Evolutionary conservation across 2,329 filamentous ascomycete species (phyloP), one percentile per base, ranked within the genome.

Genomic region (Hirsutella minnesotensis): DNA sequence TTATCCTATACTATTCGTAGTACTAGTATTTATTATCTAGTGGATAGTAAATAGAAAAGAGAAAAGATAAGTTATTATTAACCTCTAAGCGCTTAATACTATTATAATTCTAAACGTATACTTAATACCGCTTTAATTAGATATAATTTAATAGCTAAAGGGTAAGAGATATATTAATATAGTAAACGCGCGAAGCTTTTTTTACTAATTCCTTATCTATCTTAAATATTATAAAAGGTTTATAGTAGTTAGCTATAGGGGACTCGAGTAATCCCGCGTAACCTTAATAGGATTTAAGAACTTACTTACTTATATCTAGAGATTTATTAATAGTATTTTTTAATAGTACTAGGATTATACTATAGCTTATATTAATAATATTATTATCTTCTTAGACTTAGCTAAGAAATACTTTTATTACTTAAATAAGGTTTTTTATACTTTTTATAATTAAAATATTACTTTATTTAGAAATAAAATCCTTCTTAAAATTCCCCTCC

Each of bases 1-100:
- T 66, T 47, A 69, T 69, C 35, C 73, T 68, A 46, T 75, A 9
- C 31, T 16, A 8, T 33, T 33, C 15, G 15, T 33, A 9, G 15
- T 9, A 9, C 31, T 33, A 9, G 15, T 33, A 7, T 33, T 33
- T 33, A 33, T 33, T 15, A 16, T 33, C n/a, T 33, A 33, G 31
- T 5, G n/a, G 15, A 33, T 9, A n/a, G 31, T 33, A 9, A 33
- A 33, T 33, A 33, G 15, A 33, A 16, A 15, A 5, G 10, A 15
- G 15, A 33, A 33, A 33, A 13, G n/a, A 33, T 15, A 33, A 9
- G 15, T 33, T 8, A 33, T 33, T 8, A 33, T 33, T 8, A n/a
- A 33, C 31, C 31, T 33, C 7, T 33, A 33, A 8, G 15, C 10
- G 5, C 10, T 33, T 9, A 33, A 33, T 33, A 33, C 7, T 16